These are phyloP conservation scores for Lecanicillium sp. DNA, from an alignment of 2,329 filamentous ascomycete species.

Conservation along the genomic window DNA sequence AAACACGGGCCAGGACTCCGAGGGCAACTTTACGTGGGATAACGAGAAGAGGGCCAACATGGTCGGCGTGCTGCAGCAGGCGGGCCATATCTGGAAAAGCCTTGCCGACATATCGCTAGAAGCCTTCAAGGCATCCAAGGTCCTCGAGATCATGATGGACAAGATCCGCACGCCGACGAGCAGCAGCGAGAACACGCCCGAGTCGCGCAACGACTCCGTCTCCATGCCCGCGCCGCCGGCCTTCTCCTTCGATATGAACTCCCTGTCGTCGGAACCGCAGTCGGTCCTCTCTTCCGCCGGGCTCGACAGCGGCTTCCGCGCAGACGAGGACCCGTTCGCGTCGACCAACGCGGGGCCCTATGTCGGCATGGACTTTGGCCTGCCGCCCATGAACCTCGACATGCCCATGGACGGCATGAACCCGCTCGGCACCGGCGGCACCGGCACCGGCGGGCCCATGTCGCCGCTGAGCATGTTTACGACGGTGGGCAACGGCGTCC, in stretches of 20 bases:
- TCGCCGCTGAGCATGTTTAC: constrained; percentile 51
- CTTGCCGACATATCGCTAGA: constrained; percentile 76
- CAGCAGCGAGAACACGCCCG: constrained; percentile 14
- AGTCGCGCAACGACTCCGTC: constrained; percentile 15
- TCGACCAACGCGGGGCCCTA: constrained; percentile 36
- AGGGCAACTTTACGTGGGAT: constrained; percentile 50
- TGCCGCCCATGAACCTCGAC: constrained; percentile 27
- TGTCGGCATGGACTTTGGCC: constrained; percentile 38
- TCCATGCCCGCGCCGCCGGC: constrained; percentile 22
- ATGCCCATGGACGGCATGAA: constrained; percentile 27
- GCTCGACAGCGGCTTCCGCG: constrained; percentile 21
- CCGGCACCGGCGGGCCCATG: constrained; percentile 18
- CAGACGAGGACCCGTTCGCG: constrained; percentile 22
- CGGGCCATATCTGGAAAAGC: constrained; percentile 73
- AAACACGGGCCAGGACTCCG: constrained; percentile 34
- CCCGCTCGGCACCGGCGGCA: neutral
- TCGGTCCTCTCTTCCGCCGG: constrained; percentile 22
- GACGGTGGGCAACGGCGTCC: constrained; percentile 30
- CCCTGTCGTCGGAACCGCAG: constrained; percentile 20
- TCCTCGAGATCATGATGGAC: constrained; percentile 77
- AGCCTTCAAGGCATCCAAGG: constrained; percentile 76
- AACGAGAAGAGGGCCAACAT: constrained; percentile 63
- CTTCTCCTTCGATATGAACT: constrained; percentile 35
- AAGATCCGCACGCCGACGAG: constrained; percentile 50
- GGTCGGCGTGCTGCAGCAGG: constrained; percentile 66